These are phyloP conservation scores for Aspergillus sp. DNA, from an alignment of 2,329 filamentous ascomycete genomes.

Conservation along the genomic window DNA sequence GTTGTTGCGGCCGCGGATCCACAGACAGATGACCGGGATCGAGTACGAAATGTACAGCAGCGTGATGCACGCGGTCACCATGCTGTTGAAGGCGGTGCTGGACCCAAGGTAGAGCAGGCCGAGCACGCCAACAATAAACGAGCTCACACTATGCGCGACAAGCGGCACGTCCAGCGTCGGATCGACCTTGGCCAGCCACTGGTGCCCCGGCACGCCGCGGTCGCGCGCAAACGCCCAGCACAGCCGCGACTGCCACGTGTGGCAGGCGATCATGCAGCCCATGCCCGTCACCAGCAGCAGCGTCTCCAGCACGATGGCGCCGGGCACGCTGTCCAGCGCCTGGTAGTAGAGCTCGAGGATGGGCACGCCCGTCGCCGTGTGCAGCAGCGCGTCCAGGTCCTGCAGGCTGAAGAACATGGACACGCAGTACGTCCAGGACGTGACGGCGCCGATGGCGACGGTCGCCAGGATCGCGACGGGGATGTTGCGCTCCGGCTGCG, in stretches of 20 bases:
- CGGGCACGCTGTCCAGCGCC: slow-evolving; percentile 42
- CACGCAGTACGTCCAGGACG: slow-evolving; percentile 48
- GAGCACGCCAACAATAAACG: slow-evolving; percentile 45
- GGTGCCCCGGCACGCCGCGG: slow-evolving; percentile 46
- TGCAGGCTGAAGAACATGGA: slow-evolving; percentile 52
- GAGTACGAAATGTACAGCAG: slow-evolving; percentile 50
- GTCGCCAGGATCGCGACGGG: slow-evolving; percentile 53
- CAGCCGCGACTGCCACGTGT: slow-evolving; percentile 53
- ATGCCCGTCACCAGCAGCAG: slow-evolving; percentile 50
- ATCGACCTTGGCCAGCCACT: slow-evolving; percentile 42
- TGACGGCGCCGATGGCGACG: slow-evolving; percentile 44
- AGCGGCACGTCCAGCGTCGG: slow-evolving; percentile 45
- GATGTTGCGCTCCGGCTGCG: slow-evolving; percentile 48
- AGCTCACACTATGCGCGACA: slow-evolving; percentile 46
- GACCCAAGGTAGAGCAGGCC: slow-evolving; percentile 50
- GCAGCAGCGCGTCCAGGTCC: slow-evolving; percentile 41
- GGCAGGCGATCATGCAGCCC: slow-evolving; percentile 47
- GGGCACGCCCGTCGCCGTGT: slow-evolving; percentile 46
- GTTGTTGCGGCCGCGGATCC: slow-evolving; percentile 45
- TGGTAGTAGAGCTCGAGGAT: slow-evolving; percentile 50
- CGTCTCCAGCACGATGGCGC: slow-evolving; percentile 47
- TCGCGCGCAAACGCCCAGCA: slow-evolving; percentile 55
- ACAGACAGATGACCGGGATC: slow-evolving; percentile 47
- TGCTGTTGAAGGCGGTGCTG: slow-evolving; percentile 43
- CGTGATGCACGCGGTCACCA: slow-evolving; percentile 47